These are phyloP conservation scores for Diplocarpon rosae DNA, from an alignment of 2,329 filamentous ascomycete genomes.

Conservation along the genomic window DNA sequence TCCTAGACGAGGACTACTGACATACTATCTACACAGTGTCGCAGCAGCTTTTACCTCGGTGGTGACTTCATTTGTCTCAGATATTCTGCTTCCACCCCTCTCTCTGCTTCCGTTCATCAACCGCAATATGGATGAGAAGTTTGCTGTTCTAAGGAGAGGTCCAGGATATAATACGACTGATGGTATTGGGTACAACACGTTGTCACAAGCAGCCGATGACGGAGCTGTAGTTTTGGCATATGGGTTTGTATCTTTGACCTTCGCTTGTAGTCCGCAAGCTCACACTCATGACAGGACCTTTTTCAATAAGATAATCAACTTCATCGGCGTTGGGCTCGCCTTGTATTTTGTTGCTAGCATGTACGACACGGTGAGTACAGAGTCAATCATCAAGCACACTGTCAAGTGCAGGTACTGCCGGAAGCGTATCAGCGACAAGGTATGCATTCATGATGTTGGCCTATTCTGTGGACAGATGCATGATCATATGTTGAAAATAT, in stretches of 20 bases:
- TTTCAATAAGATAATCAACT: constrained; percentile 53
- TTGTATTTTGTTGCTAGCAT: constrained; percentile 52
- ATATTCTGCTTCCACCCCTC: constrained; percentile 58
- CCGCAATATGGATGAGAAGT: constrained; percentile 64
- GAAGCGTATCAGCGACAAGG: constrained; percentile 52
- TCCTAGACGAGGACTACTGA: not conserved
- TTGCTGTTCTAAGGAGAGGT: constrained; percentile 51
- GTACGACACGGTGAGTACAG: constrained; percentile 48
- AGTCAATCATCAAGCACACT: constrained; percentile 60
- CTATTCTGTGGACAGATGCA: not conserved
- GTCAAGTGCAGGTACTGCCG: constrained; percentile 59
- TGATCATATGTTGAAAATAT: not conserved
- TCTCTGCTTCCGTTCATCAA: constrained; percentile 59
- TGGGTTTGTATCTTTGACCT: constrained; percentile 36
- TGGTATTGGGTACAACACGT: constrained; percentile 53
- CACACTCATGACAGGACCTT: constrained; percentile 36
- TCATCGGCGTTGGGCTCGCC: constrained; percentile 52
- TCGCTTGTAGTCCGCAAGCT: not conserved
- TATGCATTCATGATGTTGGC: constrained; percentile 23
- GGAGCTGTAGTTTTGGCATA: constrained; percentile 64
- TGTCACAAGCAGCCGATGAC: constrained; percentile 56
- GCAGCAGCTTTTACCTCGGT: constrained; percentile 61
- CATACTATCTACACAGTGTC: constrained; percentile 35
- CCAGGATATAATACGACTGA: constrained; percentile 36
- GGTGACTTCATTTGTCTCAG: constrained; percentile 60